These are phyloP conservation scores for Grigorovia yakushimaensis DNA, from an alignment of 805 yeast genomes.

Conservation along the genomic window DNA sequence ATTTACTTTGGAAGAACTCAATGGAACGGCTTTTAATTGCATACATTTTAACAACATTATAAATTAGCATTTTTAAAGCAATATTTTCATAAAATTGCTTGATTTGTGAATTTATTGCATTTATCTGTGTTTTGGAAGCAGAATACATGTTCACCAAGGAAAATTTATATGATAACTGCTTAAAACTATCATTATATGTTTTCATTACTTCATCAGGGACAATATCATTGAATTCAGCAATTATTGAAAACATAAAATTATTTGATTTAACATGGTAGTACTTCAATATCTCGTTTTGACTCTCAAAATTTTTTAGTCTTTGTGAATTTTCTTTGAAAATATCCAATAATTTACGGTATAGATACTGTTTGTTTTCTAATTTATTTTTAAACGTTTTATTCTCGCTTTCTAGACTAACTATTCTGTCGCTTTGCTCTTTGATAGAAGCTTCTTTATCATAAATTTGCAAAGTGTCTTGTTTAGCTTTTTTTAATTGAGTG, in stretches of 20 bases:
- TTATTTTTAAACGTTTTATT: background rate
- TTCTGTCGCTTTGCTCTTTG: background rate
- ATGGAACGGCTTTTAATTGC: background rate
- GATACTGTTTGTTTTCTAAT: background rate
- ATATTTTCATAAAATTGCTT: slow-evolving; percentile 1
- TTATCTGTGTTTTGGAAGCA: background rate
- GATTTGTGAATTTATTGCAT: background rate
- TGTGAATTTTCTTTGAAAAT: background rate
- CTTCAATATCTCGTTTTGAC: background rate
- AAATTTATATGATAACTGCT: background rate
- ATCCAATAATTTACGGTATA: background rate
- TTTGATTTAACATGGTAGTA: slow-evolving; percentile 4
- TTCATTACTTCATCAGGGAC: slow-evolving; percentile 1
- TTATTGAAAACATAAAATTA: slow-evolving; percentile 4
- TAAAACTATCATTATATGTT: slow-evolving; percentile 1
- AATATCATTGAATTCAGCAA: background rate
- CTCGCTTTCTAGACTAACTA: background rate
- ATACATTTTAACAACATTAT: slow-evolving; percentile 1
- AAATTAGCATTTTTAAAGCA: background rate
- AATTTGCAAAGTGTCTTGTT: background rate
- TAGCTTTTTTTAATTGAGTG: background rate
- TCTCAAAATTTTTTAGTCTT: background rate
- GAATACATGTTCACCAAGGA: background rate
- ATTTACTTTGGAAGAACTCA: slow-evolving; percentile 1
- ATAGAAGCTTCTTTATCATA: background rate